Evolutionary conservation across 2,329 filamentous ascomycete species (phyloP).

Genomic region (Aureobasidium sp.): DNA sequence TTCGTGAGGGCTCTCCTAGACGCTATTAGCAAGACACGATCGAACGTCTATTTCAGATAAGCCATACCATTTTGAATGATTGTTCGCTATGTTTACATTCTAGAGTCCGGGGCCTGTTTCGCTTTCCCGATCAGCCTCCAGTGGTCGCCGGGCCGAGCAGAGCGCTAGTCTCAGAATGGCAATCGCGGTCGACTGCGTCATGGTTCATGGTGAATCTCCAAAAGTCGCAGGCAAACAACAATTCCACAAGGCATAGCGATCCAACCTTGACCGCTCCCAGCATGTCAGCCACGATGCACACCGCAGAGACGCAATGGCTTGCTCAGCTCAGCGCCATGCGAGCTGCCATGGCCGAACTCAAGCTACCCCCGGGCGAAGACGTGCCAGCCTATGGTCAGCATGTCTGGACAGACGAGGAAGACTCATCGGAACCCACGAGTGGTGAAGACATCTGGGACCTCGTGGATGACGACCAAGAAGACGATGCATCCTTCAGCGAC

Average conservation of each 20-base stretch:
- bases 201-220: background rate
- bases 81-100: constrained; percentile 8
- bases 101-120: background rate
- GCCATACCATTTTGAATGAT: constrained; percentile 7
- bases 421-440: constrained; percentile 53
- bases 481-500: constrained; percentile 59
- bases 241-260: background rate
- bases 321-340: constrained; percentile 81
- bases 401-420: constrained; percentile 59
- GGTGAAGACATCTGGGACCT: constrained; percentile 86
- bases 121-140: background rate
- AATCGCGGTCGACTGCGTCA: constrained; percentile 8
- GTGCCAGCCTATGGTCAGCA: constrained; percentile 48
- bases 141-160: too few relatives aligned
- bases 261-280: background rate
- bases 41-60: background rate
- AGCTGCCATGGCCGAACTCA: constrained; percentile 68
- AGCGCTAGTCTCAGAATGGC: constrained; percentile 6
- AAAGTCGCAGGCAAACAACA: background rate
- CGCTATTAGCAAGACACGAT: background rate
- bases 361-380: constrained; percentile 44
- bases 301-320: constrained; percentile 65
- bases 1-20: constrained; percentile 87
- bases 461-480: constrained; percentile 65
- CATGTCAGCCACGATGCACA: constrained; percentile 36